Evolutionary conservation across 2,329 filamentous ascomycete genomes (phyloP).

Genomic region (Colletotrichum cordylinicola): DNA sequence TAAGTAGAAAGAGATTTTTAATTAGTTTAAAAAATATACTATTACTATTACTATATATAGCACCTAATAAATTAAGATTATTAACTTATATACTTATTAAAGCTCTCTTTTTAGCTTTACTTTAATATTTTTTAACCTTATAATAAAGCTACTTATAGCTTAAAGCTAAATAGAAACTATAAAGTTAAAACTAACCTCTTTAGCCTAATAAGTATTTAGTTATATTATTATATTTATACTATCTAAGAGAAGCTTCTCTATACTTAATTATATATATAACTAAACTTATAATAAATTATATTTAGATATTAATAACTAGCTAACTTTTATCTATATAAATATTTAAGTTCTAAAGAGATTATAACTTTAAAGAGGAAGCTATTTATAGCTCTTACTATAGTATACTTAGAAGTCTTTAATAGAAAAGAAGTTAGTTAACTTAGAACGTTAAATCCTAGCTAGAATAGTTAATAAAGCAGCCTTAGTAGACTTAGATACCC

Average conservation of each 20-base stretch:
- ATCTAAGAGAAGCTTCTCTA: background rate
- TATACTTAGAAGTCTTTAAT: background rate
- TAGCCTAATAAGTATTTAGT: background rate
- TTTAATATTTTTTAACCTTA: background rate
- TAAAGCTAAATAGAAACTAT: background rate
- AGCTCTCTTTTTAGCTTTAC: no score
- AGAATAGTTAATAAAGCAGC: background rate
- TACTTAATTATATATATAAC: background rate
- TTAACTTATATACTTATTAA: no score
- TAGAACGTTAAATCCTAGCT: background rate
- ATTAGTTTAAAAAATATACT: background rate
- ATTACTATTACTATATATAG: background rate
- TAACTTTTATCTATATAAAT: background rate
- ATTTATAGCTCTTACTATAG: background rate
- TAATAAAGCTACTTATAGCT: background rate
- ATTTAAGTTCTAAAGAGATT: background rate
- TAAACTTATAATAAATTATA: background rate
- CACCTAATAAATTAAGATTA: no score
- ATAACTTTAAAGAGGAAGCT: background rate
- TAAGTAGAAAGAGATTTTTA: background rate
- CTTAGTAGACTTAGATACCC: background rate
- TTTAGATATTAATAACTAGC: background rate
- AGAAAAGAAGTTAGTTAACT: background rate
- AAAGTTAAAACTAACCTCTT: background rate
- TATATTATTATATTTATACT: background rate